Evolutionary conservation across 2,329 filamentous ascomycete genomes (phyloP), one percentile per base, ranked within the genome.

Genomic region (Escovopsis weberi): DNA sequence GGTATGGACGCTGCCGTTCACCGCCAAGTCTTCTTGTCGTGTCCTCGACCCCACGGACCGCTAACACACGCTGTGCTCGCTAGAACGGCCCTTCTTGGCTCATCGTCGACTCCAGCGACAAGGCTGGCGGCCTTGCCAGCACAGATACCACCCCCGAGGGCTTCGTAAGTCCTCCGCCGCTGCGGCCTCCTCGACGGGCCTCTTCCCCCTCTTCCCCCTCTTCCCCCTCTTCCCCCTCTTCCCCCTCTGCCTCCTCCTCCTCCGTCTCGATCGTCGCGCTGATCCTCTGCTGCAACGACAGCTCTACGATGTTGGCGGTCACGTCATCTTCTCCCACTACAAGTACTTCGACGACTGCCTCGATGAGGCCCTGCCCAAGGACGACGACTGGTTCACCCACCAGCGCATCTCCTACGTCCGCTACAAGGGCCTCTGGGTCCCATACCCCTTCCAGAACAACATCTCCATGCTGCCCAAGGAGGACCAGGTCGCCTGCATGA

Each of bases 311-410:
- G 91, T 98, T 56, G 88, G 88, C 62, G 88, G 88, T 56, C 88
- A 95, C 68, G 88, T 95, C 68, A 95, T 95, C 70, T 95, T 95
- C 77, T 95, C 88, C 55, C 88, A 95, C 78, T 98, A 98, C 82
- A 95, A 95, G 72, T 98, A 98, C 79, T 98, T 98, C 64, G 91
- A 98, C 69, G 91, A 98, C 73, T 93, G 85, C 72, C 82, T 98
- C 61, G 78, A 96, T 64, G 91, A 98, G 74, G 91, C 91, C 42
- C 80, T 98, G 36, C 91, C 91, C 57, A 86, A 86, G 59, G 78
- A 87, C 46, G 82, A 85, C 46, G 91, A 98, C 70, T 98, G 91
- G 91, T 96, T 83, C 69, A 85, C 80, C 51, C 91, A 98, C 72
- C 83, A 98, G 74, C 88, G 91, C 62, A 91, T 98, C 68, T 98